A percentile compares a stretch with the other conserved stretches of the same genome.
Conservation (phyloP, 2,329 filamentous ascomycete genomes). For the Cladobotryum mycophilum region DNA sequence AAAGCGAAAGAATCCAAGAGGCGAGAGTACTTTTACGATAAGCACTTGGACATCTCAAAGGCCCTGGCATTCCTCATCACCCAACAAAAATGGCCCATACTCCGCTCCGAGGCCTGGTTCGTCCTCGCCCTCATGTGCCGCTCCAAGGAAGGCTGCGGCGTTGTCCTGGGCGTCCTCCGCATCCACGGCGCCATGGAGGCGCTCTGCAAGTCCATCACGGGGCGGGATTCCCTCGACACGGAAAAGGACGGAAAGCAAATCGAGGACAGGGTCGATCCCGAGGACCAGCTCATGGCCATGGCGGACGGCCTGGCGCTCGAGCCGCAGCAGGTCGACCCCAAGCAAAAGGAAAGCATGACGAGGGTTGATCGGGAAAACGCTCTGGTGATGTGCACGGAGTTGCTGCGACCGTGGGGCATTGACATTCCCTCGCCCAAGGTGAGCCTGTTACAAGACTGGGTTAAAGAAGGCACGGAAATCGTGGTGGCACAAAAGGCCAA, state of each 20-base stretch:
- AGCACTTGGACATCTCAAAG: slow-evolving; percentile 34
- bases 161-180: slow-evolving; percentile 39
- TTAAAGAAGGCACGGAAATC: slow-evolving; percentile 44
- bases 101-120: slow-evolving; percentile 57
- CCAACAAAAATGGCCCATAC: slow-evolving; percentile 52
- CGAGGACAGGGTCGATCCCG: slow-evolving; percentile 12
- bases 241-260: slow-evolving; percentile 14
- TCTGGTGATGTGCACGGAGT: slow-evolving; percentile 50
- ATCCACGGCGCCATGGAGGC: slow-evolving; percentile 36
- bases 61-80: slow-evolving; percentile 47
- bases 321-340: slow-evolving; percentile 42
- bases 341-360: slow-evolving; percentile 38
- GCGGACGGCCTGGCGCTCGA: slow-evolving; percentile 35
- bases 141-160: slow-evolving; percentile 40
- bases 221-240: slow-evolving; percentile 25
- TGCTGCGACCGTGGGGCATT: slow-evolving; percentile 40
- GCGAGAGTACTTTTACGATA: slow-evolving; percentile 38
- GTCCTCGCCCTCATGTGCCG: slow-evolving; percentile 55
- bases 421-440: slow-evolving; percentile 34
- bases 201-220: slow-evolving; percentile 44
- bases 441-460: slow-evolving; percentile 40
- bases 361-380: slow-evolving; percentile 56
- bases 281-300: slow-evolving; percentile 14
- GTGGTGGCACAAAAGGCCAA: slow-evolving; percentile 25
- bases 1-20: slow-evolving; percentile 16